Conservation (phyloP, 2,329 filamentous ascomycete species). For the Beauveria sp. region DNA sequence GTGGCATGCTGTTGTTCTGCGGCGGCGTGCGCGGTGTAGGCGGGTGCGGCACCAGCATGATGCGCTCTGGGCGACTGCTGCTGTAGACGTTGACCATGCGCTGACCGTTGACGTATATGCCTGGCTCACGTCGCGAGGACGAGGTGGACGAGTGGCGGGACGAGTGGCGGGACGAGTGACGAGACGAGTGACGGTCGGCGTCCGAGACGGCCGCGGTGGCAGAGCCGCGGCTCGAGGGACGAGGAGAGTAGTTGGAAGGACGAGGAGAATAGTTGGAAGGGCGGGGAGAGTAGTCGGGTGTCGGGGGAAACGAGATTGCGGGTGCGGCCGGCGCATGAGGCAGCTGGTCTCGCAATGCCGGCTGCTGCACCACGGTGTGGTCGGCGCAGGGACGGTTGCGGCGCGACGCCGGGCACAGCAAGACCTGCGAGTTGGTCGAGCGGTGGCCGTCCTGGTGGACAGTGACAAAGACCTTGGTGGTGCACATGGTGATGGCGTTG, state of each 20-base stretch:
- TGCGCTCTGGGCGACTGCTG: conserved; percentile 31
- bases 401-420: conserved; percentile 32
- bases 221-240: conserved; percentile 27
- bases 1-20: conserved; percentile 30
- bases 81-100: conserved; percentile 27
- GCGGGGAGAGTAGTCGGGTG: conserved; percentile 29
- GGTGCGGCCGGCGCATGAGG: conserved; percentile 14
- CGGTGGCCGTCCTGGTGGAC: conserved; percentile 37
- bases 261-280: conserved; percentile 24
- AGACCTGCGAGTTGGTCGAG: conserved; percentile 26
- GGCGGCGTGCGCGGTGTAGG: conserved; percentile 40
- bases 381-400: conserved; percentile 34
- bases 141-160: conserved; percentile 14
- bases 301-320: conserved; percentile 29
- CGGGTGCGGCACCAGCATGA: conserved; percentile 37
- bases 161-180: neutral
- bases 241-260: conserved; percentile 23
- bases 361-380: conserved; percentile 34
- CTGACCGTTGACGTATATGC: conserved; percentile 31
- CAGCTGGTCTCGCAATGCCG: conserved; percentile 16
- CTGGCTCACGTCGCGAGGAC: conserved; percentile 24
- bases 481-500: conserved; percentile 39
- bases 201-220: conserved; percentile 24
- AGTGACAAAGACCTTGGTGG: conserved; percentile 39
- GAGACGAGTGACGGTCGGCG: neutral